These are phyloP conservation scores for Suillus cothurnatus DNA, from an alignment of 768 basidiomycete species.

Conservation along the genomic window DNA sequence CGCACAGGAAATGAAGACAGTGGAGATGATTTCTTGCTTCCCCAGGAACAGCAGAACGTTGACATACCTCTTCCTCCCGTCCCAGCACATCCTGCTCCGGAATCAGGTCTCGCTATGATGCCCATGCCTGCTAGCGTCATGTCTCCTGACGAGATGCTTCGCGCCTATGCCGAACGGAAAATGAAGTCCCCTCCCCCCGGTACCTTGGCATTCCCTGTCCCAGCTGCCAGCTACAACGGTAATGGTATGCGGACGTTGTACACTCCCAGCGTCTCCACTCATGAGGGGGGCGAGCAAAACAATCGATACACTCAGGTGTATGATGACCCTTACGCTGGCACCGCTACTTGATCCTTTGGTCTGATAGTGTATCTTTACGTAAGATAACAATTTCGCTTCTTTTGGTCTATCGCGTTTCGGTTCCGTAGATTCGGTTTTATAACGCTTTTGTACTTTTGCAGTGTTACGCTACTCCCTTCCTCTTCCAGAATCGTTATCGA, in stretches of 20 bases:
- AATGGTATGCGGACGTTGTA: conserved; percentile 33
- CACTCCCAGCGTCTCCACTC: conserved; percentile 16
- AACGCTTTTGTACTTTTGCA: conserved; percentile 8
- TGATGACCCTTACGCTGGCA: conserved; percentile 27
- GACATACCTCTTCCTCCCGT: conserved; percentile 37
- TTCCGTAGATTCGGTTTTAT: conserved; percentile 4
- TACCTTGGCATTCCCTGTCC: conserved; percentile 33
- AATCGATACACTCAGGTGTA: conserved; percentile 24
- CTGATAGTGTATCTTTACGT: conserved; percentile 8
- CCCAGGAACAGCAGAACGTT: conserved; percentile 21
- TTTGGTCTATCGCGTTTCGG: neutral
- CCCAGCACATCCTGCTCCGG: conserved; percentile 31
- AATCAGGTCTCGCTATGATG: conserved; percentile 44
- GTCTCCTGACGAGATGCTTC: conserved; percentile 77
- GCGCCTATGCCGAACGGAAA: conserved; percentile 63
- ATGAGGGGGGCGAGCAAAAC: conserved; percentile 26
- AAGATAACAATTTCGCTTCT: neutral
- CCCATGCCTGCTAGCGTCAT: conserved; percentile 44
- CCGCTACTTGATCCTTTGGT: conserved; percentile 12
- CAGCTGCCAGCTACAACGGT: conserved; percentile 25
- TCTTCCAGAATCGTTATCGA: conserved; percentile 1
- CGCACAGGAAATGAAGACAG: conserved; percentile 50
- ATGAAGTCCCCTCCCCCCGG: conserved; percentile 35
- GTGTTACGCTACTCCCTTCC: neutral
- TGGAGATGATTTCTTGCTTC: conserved; percentile 50